Conservation (phyloP, 192 early-diverging fungal genomes). For the Coemansia sp. region DNA sequence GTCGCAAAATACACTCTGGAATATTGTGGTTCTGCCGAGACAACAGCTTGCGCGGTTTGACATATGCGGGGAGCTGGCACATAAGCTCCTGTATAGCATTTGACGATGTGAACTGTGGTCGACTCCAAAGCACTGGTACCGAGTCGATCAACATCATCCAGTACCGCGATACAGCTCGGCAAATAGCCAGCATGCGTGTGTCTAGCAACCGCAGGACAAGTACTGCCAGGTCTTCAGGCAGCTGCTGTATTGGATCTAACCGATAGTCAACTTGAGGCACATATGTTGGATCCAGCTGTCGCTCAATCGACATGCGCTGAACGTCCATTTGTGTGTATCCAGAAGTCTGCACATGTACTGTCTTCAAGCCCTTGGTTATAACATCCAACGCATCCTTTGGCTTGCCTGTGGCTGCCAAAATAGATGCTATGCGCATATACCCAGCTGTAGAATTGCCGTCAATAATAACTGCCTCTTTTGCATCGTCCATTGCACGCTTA, state of each 20-base stretch:
- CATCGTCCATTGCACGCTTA: conserved; percentile 36
- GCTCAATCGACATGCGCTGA: conserved; percentile 15
- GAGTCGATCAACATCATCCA: conserved; percentile 32
- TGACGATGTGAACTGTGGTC: conserved; percentile 1
- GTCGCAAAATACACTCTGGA: conserved; percentile 20
- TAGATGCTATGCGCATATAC: conserved; percentile 27
- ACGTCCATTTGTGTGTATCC: conserved; percentile 25
- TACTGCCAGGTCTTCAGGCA: conserved; percentile 25
- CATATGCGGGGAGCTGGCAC: conserved; percentile 31
- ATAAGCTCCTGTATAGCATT: neutral
- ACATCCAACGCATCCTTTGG: conserved; percentile 23
- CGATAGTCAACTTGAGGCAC: neutral
- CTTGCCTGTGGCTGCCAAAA: conserved; percentile 20
- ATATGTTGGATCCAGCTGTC: conserved; percentile 25
- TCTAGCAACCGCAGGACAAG: conserved; percentile 24
- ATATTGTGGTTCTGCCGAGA: conserved; percentile 1
- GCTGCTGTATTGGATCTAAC: conserved; percentile 17
- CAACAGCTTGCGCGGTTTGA: conserved; percentile 12
- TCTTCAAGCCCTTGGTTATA: neutral
- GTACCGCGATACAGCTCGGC: conserved; percentile 27
- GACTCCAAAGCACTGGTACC: conserved; percentile 33
- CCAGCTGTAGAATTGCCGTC: conserved; percentile 15
- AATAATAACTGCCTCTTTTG: conserved; percentile 25
- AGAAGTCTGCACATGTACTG: neutral
- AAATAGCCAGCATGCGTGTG: conserved; percentile 16